Evolutionary conservation across 768 basidiomycete genomes (phyloP), one percentile per base, ranked within the genome.

Genomic region (Mycena vitilis): DNA sequence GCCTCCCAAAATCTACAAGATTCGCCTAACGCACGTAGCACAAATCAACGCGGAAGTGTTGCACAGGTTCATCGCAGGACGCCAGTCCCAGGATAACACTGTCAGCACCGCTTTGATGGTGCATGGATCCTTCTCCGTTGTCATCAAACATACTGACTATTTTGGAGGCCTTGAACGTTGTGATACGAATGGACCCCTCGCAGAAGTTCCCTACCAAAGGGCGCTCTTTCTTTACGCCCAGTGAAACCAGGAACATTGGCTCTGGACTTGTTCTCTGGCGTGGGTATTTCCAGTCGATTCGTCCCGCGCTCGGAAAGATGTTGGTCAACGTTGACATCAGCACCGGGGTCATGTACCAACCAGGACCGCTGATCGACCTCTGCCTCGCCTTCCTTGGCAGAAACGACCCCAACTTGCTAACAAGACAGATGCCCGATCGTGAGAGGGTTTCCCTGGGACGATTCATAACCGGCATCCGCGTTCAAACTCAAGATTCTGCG

Each of bases 221-320:
- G n/a, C 84, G 91, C 0, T 91, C 89, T 0, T 92, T 92, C 78
- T 92, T 90, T 74, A 91, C 91, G 0, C 78, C 86, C 48, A 76
- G 77, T 2, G 91, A 89, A 71, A 84, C 81, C 13, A 86, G 84
- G 70, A 80, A 82, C 67, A 81, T 84, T 15, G 83, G 83, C 34
- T 49, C 59, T 22, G 91, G 91, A 1, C 81, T 92, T 7, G 81
- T 86, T 15, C 78, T 92, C 3, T 92, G 91, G 91, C 84, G 91
- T 3, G 91, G 91, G 0, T 92, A 91, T 65, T 92, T 92, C 77
- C 91, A 91, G 73, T 89, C 88, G 0, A 85, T 91, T 11, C 83
- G 91, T 18, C 91, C 91, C 18, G 89, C 85, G 0, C 83, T 86
- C 40, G 87, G 86, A 4, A 80, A 79, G 6, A 86, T 92, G 80